A percentile compares a stretch with the other conserved stretches of the same genome.
Conservation (phyloP, 2,329 filamentous ascomycete species). For the Scedosporium aurantiacum region DNA sequence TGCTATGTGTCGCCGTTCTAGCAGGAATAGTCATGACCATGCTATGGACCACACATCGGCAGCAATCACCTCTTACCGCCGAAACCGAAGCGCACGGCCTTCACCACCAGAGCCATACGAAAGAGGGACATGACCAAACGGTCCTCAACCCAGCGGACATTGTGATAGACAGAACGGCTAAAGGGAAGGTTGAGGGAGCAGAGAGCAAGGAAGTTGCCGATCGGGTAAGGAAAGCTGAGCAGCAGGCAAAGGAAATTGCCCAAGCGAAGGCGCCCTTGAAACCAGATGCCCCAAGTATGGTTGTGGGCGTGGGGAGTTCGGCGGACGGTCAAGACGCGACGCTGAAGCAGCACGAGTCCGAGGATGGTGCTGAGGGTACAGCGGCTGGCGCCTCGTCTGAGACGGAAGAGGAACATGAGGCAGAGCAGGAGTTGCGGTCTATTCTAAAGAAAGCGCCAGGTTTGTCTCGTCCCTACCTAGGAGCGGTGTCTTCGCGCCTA, state of each 20-base stretch:
- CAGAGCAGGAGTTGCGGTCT: constrained; percentile 59
- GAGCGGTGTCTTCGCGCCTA: background rate
- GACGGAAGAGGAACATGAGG: constrained; percentile 33
- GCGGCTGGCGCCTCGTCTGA: constrained; percentile 10
- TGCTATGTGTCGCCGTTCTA: constrained; percentile 3
- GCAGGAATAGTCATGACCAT: constrained; percentile 1
- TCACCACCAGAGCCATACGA: constrained; percentile 19
- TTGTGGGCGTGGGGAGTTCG: constrained; percentile 49
- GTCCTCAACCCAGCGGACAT: constrained; percentile 46
- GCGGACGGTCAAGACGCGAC: constrained; percentile 39
- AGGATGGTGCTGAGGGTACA: constrained; percentile 34
- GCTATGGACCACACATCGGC: constrained; percentile 1
- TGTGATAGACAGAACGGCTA: constrained; percentile 23
- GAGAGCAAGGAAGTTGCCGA: constrained; percentile 40
- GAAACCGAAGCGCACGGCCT: background rate
- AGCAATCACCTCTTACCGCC: background rate
- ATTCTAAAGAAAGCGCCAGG: constrained; percentile 80
- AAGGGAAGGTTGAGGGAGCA: constrained; percentile 1
- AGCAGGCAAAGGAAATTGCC: constrained; percentile 56
- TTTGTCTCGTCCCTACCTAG: constrained; percentile 22
- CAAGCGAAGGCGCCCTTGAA: constrained; percentile 54
- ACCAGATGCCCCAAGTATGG: constrained; percentile 45
- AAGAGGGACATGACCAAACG: constrained; percentile 41
- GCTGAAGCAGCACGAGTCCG: constrained; percentile 28
- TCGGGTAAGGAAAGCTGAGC: constrained; percentile 57